Percentiles rank a stretch among this genome's conserved stretches.
Conservation (phyloP, 106 monocot genomes). For the Triglochin maritima region DNA sequence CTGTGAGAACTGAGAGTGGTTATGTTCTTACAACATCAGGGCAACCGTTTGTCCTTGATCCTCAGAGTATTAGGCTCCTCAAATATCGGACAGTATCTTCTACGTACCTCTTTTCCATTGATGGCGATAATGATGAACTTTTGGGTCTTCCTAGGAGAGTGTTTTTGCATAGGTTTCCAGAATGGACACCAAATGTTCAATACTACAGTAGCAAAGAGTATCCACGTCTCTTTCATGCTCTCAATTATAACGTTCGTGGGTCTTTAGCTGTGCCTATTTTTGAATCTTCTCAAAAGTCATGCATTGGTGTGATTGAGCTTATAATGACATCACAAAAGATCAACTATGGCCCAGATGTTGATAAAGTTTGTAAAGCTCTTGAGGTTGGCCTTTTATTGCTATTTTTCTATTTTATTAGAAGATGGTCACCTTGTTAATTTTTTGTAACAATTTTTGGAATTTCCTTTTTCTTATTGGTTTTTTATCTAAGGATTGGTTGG, state of each 20-base stretch:
- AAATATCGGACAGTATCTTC: slow-evolving; percentile 64
- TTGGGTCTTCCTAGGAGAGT: slow-evolving; percentile 83
- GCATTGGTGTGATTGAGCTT: slow-evolving; percentile 82
- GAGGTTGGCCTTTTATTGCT: slow-evolving; percentile 31
- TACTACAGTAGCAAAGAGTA: slow-evolving; percentile 72
- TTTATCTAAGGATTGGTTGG: too few species aligned
- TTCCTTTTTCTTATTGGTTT: too few species aligned
- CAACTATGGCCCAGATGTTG: slow-evolving; percentile 74
- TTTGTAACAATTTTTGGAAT: too few species aligned
- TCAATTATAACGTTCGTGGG: slow-evolving; percentile 50
- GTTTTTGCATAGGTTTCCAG: slow-evolving; percentile 44
- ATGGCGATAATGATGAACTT: slow-evolving; percentile 33
- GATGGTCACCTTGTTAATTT: too few species aligned
- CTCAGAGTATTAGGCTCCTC: slow-evolving; percentile 33
- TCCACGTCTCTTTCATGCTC: slow-evolving; percentile 59
- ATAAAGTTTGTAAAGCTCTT: slow-evolving; percentile 94
- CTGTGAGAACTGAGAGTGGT: slow-evolving; percentile 40
- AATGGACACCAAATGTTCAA: slow-evolving; percentile 90
- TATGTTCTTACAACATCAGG: slow-evolving; percentile 71
- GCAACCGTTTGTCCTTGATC: slow-evolving; percentile 72
- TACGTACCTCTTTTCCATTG: slow-evolving; percentile 54
- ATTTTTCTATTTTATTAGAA: background rate
- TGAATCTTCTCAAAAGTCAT: slow-evolving; percentile 41
- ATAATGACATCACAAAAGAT: slow-evolving; percentile 74
- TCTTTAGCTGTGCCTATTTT: slow-evolving; percentile 72